Conservation (phyloP, 306 rosid genomes). For the Lupinus albus region DNA sequence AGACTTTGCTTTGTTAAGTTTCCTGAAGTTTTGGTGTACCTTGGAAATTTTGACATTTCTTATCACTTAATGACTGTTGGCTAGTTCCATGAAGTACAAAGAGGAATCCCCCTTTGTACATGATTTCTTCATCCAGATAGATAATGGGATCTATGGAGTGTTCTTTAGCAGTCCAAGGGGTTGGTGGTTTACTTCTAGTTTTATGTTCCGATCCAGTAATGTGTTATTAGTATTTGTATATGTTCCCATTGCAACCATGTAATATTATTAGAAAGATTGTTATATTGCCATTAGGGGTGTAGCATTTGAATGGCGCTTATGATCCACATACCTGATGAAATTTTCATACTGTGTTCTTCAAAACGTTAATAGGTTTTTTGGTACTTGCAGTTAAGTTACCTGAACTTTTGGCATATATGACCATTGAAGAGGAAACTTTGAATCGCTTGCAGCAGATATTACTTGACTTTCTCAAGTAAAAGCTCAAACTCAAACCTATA, state of each 20-base stretch:
- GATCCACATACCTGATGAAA: constrained; percentile 35
- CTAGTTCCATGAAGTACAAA: constrained; percentile 22
- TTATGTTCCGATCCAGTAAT: constrained; percentile 2
- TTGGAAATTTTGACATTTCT: constrained; percentile 20
- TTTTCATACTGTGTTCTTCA: constrained; percentile 19
- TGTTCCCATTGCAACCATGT: constrained; percentile 4
- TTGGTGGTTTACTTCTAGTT: neutral
- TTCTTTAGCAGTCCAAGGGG: too few species aligned
- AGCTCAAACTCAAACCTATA: constrained; percentile 33
- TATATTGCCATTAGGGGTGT: constrained; percentile 25
- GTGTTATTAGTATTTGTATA: constrained; percentile 20
- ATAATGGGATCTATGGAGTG: too few species aligned
- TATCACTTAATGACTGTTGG: constrained; percentile 17
- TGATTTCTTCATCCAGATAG: too few species aligned
- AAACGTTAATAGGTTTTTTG: constrained; percentile 42
- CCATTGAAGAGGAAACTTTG: constrained; percentile 86
- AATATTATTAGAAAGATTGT: neutral
- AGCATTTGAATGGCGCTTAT: constrained; percentile 28
- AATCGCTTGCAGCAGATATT: constrained; percentile 73
- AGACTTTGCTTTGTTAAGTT: constrained; percentile 56
- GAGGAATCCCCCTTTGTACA: too few species aligned
- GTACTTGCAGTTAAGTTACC: constrained; percentile 87
- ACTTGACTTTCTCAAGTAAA: constrained; percentile 75
- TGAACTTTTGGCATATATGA: constrained; percentile 84
- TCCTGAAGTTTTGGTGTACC: constrained; percentile 68